phyloP scores from a whole-genome alignment of 129 eudicot genomes.

The Silybum marianum region DNA sequence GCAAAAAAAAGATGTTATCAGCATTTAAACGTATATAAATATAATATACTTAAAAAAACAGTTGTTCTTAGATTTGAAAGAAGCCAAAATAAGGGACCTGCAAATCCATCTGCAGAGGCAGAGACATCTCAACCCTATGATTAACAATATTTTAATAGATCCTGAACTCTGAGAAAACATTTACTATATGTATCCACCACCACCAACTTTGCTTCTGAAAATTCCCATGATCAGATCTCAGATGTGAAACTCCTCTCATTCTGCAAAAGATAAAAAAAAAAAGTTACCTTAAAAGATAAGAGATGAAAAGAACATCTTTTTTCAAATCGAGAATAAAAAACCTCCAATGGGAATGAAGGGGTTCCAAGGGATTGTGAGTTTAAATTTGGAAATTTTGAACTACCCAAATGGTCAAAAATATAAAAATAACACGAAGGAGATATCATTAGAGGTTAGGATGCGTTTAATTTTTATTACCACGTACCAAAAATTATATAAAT shows the following conservation, averaged over 20 bases:
- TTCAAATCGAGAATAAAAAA: background rate
- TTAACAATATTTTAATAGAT: constrained; percentile 20
- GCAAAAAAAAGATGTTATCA: too few species aligned
- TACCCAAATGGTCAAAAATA: background rate
- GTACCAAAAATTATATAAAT: background rate
- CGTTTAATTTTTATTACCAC: background rate
- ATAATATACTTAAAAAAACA: background rate
- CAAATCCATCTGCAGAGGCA: constrained; percentile 20
- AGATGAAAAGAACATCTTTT: constrained; percentile 16
- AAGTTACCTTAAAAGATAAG: constrained; percentile 26
- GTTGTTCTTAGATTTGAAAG: constrained; percentile 3
- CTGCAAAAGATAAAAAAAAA: constrained; percentile 21
- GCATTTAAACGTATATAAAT: background rate
- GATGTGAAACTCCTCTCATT: constrained; percentile 13
- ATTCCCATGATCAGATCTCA: constrained; percentile 20
- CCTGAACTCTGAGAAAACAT: constrained; percentile 23
- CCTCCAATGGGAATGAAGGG: background rate
- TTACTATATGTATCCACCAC: constrained; percentile 4
- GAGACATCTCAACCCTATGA: constrained; percentile 19
- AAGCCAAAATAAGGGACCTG: constrained; percentile 22
- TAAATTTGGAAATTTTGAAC: background rate
- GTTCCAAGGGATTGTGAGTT: background rate
- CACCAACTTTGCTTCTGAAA: constrained; percentile 23
- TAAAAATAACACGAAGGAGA: background rate
- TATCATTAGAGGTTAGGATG: background rate